Evolutionary conservation across 2,329 filamentous ascomycete species (phyloP), one percentile per base, ranked within the genome.

Genomic region (Aspergillus pseudotamarii): DNA sequence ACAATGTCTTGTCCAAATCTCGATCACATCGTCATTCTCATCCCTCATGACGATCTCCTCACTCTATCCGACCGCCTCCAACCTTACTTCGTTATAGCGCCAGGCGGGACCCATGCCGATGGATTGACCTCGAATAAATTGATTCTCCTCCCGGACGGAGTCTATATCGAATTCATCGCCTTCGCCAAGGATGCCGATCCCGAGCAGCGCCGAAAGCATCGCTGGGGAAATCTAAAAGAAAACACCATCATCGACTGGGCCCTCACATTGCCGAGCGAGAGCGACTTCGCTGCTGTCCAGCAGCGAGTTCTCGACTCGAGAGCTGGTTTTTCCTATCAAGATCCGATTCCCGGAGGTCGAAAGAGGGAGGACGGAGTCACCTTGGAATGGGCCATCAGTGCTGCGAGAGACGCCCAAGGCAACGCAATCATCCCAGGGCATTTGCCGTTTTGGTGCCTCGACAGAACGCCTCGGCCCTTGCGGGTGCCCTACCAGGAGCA

Each of bases 241-340:
- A 53, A 53, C 50, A 53, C 50, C 3, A 53, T 53, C 9, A 53
- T 53, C n/a, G 50, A 53, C 50, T 53, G 50, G 50, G 50, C 50
- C 0, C 50, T 53, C 6, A 53, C 50, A 19, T 23, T 53, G 11
- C 50, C 50, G 8, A 34, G 2, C 50, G 50, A 53, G 2, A 21
- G 28, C 0, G 50, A 53, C 3, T 53, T 53, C 10, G 4, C 30
- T 1, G 28, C 26, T 1, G 19, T 53, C 9, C 50, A 53, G 30
- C 19, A 53, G 19, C 50, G 50, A 2, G 28, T 53, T n/a, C 50
- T 32, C 16, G 19, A 28, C 12, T n/a, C 50, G 3, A 34, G n/a
- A 6, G 30, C 28, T 3, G 50, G 26, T 19, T 32, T 53, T 16
- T 32, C 16, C 0, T 53, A 53, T 0, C 50, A 53, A 23, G 28